Evolutionary conservation across 2,329 filamentous ascomycete genomes (phyloP).

Genomic region (Pestalotiopsis fici): DNA sequence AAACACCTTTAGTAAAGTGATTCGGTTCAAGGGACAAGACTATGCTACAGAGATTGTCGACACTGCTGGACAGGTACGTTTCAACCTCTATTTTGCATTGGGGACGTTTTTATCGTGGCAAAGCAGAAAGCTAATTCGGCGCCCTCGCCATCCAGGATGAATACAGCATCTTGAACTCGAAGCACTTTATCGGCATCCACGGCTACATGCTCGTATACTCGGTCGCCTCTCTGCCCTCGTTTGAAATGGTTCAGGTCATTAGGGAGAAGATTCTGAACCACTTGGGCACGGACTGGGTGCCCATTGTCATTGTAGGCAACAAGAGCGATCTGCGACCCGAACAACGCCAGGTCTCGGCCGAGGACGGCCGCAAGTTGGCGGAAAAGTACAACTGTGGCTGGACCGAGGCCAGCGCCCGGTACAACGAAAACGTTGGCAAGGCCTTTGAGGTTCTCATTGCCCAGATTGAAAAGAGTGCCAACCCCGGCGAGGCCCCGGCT

Average conservation of each 20-base stretch:
- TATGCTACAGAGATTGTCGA: conserved; percentile 97
- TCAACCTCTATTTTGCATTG: too few relatives aligned
- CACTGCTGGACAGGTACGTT: conserved; percentile 83
- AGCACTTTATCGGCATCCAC: conserved; percentile 98
- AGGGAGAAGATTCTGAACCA: conserved; percentile 97
- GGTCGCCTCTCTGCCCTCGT: conserved; percentile 90
- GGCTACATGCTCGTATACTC: conserved; percentile 99
- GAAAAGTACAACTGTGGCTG: conserved; percentile 90
- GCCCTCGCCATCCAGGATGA: conserved; percentile 67
- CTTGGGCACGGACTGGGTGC: conserved; percentile 87
- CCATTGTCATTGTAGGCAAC: conserved; percentile 93
- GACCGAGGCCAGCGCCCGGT: conserved; percentile 91
- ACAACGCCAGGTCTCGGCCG: conserved; percentile 84
- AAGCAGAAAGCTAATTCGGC: conserved; percentile 10
- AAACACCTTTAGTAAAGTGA: conserved; percentile 96
- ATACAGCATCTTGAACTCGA: conserved; percentile 97
- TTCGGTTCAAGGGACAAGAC: conserved; percentile 90
- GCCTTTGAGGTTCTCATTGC: conserved; percentile 93
- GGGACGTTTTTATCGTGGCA: conserved; percentile 49
- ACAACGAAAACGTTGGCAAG: conserved; percentile 90
- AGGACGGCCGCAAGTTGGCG: conserved; percentile 82
- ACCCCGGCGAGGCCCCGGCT: conserved; percentile 79
- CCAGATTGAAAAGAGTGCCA: conserved; percentile 93
- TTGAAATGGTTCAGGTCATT: conserved; percentile 96
- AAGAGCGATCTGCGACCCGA: conserved; percentile 93